These are phyloP conservation scores for Talaromyces thailandensis DNA, from an alignment of 495 filamentous ascomycete species.

Conservation along the genomic window DNA sequence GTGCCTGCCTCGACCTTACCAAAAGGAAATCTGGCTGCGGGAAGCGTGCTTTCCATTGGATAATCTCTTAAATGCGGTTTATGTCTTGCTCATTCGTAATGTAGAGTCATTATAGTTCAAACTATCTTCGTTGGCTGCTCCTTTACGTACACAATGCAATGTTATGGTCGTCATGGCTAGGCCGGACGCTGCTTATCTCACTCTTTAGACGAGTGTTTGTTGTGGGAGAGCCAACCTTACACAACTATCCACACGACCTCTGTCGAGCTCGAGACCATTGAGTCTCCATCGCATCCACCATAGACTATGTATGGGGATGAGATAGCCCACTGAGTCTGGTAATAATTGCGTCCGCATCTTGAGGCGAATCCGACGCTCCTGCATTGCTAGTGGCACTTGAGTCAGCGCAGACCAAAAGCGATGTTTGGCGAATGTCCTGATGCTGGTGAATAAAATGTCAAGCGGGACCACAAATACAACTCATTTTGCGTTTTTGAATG, in stretches of 20 bases:
- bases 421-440: neutral
- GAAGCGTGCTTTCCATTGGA: neutral
- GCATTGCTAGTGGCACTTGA: neutral
- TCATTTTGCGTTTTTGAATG: constrained; percentile 40
- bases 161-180: neutral
- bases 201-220: neutral
- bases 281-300: no score
- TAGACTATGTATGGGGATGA: no score
- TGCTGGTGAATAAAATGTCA: neutral
- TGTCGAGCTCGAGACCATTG: no score
- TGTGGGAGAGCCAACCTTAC: neutral
- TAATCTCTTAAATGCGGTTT: neutral
- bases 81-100: neutral
- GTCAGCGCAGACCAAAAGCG: neutral
- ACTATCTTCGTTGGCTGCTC: neutral
- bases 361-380: neutral
- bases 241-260: neutral
- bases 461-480: neutral
- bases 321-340: neutral
- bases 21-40: neutral
- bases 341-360: neutral
- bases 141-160: neutral
- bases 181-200: neutral
- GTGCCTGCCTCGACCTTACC: neutral
- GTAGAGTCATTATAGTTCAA: neutral